Evolutionary conservation across 371 early-diverging fungal species (phyloP).

Genomic region (Phascolomyces articulosus): DNA sequence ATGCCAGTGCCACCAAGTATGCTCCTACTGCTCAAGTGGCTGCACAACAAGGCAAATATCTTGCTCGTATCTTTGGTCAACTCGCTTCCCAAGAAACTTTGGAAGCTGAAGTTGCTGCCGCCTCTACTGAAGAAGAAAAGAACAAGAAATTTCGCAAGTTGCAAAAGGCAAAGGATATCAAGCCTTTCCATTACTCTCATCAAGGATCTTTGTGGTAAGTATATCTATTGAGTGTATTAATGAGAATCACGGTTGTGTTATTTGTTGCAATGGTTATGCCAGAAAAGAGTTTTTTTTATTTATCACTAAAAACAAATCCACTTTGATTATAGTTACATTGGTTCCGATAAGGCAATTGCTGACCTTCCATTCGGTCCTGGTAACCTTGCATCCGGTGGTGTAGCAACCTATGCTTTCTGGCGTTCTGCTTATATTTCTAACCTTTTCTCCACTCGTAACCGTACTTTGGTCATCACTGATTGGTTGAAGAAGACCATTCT

Average conservation of each 20-base stretch:
- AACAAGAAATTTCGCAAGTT: constrained; percentile 44
- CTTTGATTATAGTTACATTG: constrained; percentile 67
- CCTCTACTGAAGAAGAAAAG: constrained; percentile 34
- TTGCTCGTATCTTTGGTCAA: constrained; percentile 72
- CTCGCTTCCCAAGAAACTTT: constrained; percentile 53
- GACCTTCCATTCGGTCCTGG: constrained; percentile 81
- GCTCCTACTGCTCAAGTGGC: constrained; percentile 96
- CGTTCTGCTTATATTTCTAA: constrained; percentile 71
- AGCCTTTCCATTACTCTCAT: constrained; percentile 82
- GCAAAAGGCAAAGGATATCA: constrained; percentile 44
- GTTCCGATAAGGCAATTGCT: constrained; percentile 89
- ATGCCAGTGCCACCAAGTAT: constrained; percentile 83
- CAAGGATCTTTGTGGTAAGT: constrained; percentile 83
- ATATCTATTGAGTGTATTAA: no score
- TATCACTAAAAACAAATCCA: no score
- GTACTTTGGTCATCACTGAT: constrained; percentile 80
- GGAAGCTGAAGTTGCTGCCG: constrained; percentile 31
- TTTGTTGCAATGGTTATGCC: no score
- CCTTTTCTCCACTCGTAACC: constrained; percentile 84
- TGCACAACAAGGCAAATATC: constrained; percentile 87
- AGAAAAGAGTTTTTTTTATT: no score
- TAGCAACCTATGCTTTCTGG: constrained; percentile 82
- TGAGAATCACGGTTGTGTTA: no score
- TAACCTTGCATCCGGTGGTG: constrained; percentile 73
- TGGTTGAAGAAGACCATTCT: constrained; percentile 87